Evolutionary conservation across 768 basidiomycete genomes (phyloP).

Genomic region (Phylloporus scabripes): DNA sequence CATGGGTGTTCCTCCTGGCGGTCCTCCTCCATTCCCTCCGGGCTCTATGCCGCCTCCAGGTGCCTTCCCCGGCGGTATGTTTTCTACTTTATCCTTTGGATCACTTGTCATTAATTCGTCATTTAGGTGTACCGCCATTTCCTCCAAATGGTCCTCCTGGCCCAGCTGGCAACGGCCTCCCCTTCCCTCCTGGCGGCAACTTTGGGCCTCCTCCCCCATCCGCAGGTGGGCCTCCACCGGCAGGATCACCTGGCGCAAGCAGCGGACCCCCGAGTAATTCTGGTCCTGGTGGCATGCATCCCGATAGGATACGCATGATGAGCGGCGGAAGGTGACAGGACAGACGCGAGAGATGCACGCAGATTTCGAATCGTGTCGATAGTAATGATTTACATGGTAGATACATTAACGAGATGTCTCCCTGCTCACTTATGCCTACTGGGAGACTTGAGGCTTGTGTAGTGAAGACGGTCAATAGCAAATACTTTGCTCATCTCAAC

Average conservation of each 20-base stretch:
- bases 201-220: constrained; percentile 37
- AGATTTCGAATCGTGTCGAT: not conserved
- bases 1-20: constrained; percentile 51
- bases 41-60: constrained; percentile 45
- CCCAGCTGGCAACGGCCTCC: constrained; percentile 24
- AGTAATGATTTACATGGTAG: not conserved
- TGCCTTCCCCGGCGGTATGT: constrained; percentile 46
- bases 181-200: constrained; percentile 29
- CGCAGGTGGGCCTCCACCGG: constrained; percentile 38
- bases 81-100: not conserved
- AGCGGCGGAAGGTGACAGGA: constrained; percentile 24
- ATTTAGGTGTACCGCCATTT: constrained; percentile 44
- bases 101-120: constrained; percentile 2
- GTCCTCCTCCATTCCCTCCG: constrained; percentile 72
- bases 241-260: constrained; percentile 36
- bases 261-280: constrained; percentile 28
- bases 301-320: constrained; percentile 82
- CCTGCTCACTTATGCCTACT: not conserved
- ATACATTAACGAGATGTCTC: not conserved
- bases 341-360: not conserved
- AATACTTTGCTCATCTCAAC: constrained; percentile 19
- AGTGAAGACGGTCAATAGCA: constrained; percentile 16
- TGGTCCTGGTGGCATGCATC: constrained; percentile 73
- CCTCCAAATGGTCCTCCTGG: constrained; percentile 40
- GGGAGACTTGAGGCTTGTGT: constrained; percentile 3